These are phyloP conservation scores for Fomitopsis serialis DNA, from an alignment of 768 basidiomycete species.

Conservation along the genomic window DNA sequence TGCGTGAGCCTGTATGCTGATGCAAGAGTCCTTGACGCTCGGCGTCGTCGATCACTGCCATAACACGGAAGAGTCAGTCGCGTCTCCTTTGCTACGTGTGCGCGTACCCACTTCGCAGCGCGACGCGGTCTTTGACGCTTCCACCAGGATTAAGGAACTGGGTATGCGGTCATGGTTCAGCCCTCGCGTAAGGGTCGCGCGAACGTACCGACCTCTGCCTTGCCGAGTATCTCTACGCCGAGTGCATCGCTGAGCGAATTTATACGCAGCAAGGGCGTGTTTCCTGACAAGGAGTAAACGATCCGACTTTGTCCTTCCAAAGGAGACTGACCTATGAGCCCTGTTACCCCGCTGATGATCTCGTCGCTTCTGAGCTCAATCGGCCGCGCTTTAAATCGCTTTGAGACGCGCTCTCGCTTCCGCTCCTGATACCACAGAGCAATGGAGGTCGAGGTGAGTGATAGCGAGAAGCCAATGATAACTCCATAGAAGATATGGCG, in stretches of 20 bases:
- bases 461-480: constrained; percentile 71
- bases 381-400: constrained; percentile 39
- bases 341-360: constrained; percentile 73
- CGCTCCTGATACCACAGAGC: constrained; percentile 47
- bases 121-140: constrained; percentile 97
- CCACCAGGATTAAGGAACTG: constrained; percentile 96
- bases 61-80: background rate
- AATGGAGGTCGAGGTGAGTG: constrained; percentile 64
- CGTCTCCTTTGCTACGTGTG: background rate
- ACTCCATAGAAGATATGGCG: constrained; percentile 45
- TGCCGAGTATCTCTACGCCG: constrained; percentile 92
- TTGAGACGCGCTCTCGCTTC: constrained; percentile 35
- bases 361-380: constrained; percentile 76
- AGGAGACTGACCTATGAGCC: constrained; percentile 68
- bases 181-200: background rate
- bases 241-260: constrained; percentile 87
- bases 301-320: background rate
- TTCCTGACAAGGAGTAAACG: constrained; percentile 47
- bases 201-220: constrained; percentile 68
- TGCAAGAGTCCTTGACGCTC: constrained; percentile 76
- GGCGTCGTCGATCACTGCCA: constrained; percentile 88
- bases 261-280: constrained; percentile 90
- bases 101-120: constrained; percentile 64
- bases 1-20: constrained; percentile 84
- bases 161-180: background rate